phyloP scores from a whole-genome alignment of 148 eudicot species.

The Chenopodium quinoa region DNA sequence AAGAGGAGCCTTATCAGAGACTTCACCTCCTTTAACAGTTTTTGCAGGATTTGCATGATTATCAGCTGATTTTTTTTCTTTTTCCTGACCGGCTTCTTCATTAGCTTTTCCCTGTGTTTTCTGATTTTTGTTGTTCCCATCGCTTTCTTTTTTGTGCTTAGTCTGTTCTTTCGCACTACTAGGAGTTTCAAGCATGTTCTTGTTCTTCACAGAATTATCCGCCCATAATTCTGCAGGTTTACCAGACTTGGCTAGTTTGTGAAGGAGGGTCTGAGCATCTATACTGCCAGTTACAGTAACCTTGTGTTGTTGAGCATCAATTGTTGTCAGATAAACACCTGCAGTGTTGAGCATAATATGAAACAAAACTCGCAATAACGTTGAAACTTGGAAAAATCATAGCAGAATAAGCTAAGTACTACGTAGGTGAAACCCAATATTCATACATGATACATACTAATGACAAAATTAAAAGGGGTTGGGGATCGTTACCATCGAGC shows the following conservation, averaged over 20 bases:
- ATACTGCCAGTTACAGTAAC: constrained; percentile 71
- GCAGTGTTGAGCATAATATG: constrained; percentile 18
- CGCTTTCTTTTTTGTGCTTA: constrained; percentile 2
- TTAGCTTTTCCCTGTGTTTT: constrained; percentile 1
- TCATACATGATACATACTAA: neutral
- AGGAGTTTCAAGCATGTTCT: constrained; percentile 28
- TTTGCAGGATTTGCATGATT: neutral
- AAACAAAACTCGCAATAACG: neutral
- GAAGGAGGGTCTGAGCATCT: constrained; percentile 53
- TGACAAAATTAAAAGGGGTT: neutral
- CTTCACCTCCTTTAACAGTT: constrained; percentile 1
- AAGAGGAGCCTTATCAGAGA: neutral
- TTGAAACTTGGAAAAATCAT: neutral
- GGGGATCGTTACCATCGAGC: constrained; percentile 54
- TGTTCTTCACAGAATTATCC: constrained; percentile 24
- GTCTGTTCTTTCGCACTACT: constrained; percentile 30
- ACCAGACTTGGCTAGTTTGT: constrained; percentile 65
- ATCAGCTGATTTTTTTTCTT: constrained; percentile 19
- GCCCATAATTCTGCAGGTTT: constrained; percentile 77
- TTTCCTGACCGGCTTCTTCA: constrained; percentile 10
- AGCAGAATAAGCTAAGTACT: neutral
- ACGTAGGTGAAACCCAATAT: neutral
- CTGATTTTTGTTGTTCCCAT: neutral
- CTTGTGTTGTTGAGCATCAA: constrained; percentile 69
- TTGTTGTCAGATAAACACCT: constrained; percentile 68